These are phyloP conservation scores for Thermomucor indicae-seudaticae DNA, from an alignment of 371 early-diverging fungal genomes.

Conservation along the genomic window DNA sequence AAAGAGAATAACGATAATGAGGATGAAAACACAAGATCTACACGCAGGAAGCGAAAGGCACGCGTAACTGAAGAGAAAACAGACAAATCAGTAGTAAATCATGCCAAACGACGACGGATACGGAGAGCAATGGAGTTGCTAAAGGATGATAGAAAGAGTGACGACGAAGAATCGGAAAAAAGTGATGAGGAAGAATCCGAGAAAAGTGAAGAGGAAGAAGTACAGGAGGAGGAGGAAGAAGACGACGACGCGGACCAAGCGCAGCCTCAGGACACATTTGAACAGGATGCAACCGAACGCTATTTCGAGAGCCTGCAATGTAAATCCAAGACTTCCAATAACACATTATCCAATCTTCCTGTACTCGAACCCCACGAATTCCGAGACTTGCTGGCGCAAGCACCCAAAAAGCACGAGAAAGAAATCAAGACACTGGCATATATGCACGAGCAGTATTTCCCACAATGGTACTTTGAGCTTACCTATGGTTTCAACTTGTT, in stretches of 20 bases:
- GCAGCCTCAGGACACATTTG: constrained; percentile 22
- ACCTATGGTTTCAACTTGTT: constrained; percentile 72
- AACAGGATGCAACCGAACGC: constrained; percentile 51
- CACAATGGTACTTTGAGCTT: constrained; percentile 85
- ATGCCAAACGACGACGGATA: constrained; percentile 23
- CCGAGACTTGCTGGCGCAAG: constrained; percentile 37
- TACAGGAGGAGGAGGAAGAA: constrained; percentile 22
- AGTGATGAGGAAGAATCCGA: constrained; percentile 10
- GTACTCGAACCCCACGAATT: constrained; percentile 64
- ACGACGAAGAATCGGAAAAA: constrained; percentile 14
- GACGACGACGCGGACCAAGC: constrained; percentile 27
- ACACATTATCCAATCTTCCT: constrained; percentile 75
- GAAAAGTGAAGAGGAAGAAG: constrained; percentile 9
- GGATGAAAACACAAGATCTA: constrained; percentile 8
- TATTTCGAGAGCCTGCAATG: constrained; percentile 71
- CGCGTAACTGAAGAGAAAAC: constrained; percentile 2
- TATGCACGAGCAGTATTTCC: constrained; percentile 63
- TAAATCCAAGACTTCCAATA: constrained; percentile 73
- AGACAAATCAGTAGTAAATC: constrained; percentile 4
- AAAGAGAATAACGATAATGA: constrained; percentile 4
- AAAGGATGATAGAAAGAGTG: constrained; percentile 16
- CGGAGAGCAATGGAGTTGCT: constrained; percentile 25
- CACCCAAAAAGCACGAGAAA: constrained; percentile 53
- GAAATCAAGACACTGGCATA: constrained; percentile 51
- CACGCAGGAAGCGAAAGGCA: not conserved